Conservation (phyloP, 352 stramenopile species). For the Thalassiosira ordinaria region DNA sequence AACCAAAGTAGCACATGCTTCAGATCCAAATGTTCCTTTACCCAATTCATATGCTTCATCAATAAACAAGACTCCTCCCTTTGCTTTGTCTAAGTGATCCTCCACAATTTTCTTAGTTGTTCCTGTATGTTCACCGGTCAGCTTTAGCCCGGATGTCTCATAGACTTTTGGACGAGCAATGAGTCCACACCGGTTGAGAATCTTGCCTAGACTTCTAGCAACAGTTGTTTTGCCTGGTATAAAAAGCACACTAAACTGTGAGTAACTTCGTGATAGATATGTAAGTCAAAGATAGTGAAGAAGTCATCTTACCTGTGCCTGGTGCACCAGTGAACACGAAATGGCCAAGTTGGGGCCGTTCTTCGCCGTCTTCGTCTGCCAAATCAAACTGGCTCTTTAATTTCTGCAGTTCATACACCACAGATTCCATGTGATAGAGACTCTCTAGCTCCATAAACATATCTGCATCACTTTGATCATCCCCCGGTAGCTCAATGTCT, state of each 20-base stretch:
- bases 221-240: constrained; percentile 44
- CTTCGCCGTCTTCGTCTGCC: constrained; percentile 44
- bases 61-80: constrained; percentile 92
- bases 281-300: not conserved
- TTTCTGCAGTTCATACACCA: constrained; percentile 51
- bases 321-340: constrained; percentile 88
- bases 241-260: too few relatives aligned
- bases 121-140: constrained; percentile 34
- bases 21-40: constrained; percentile 47
- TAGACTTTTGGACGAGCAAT: constrained; percentile 24
- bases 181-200: constrained; percentile 30
- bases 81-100: constrained; percentile 82
- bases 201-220: constrained; percentile 35
- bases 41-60: constrained; percentile 92
- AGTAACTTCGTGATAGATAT: too few relatives aligned
- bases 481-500: constrained; percentile 51
- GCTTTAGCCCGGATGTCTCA: constrained; percentile 31
- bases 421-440: constrained; percentile 56
- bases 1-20: constrained; percentile 89
- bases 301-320: constrained; percentile 65
- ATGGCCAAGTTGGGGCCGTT: constrained; percentile 48
- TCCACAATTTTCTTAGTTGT: constrained; percentile 38
- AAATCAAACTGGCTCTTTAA: constrained; percentile 47
- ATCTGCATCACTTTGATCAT: constrained; percentile 17
- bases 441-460: constrained; percentile 37